phyloP scores from a whole-genome alignment of 2,329 filamentous ascomycete genomes.

The Esteya vermicola region DNA sequence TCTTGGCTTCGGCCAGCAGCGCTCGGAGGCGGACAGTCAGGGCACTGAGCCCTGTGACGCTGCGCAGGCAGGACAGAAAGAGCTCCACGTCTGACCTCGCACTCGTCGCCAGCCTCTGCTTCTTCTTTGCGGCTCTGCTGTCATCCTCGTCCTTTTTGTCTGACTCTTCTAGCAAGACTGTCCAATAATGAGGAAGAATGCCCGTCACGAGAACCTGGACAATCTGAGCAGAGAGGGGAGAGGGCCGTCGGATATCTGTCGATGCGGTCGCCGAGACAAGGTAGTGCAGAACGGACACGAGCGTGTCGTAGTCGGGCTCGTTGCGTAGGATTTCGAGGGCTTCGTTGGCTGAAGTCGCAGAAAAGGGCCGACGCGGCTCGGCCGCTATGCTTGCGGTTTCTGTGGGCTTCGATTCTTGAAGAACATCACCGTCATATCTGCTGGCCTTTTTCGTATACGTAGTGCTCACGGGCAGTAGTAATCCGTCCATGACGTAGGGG shows the following conservation, averaged over 20 bases:
- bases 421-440: conserved; percentile 21
- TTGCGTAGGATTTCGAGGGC: conserved; percentile 44
- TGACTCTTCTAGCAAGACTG: conserved; percentile 35
- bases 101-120: no score
- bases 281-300: conserved; percentile 38
- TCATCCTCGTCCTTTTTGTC: conserved; percentile 8
- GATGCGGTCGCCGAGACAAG: conserved; percentile 21
- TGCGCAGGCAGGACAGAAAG: conserved; percentile 54
- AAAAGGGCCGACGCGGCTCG: conserved; percentile 1
- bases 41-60: conserved; percentile 65
- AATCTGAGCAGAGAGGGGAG: conserved; percentile 58
- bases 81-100: conserved; percentile 25
- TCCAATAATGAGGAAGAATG: conserved; percentile 75
- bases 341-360: conserved; percentile 25
- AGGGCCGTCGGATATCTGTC: conserved; percentile 48
- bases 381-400: neutral
- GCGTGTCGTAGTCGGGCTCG: conserved; percentile 45
- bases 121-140: neutral
- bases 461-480: conserved; percentile 40
- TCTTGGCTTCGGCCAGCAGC: conserved; percentile 37
- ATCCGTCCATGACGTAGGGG: conserved; percentile 32
- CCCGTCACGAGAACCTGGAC: conserved; percentile 59
- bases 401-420: conserved; percentile 19
- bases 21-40: conserved; percentile 53
- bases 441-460: conserved; percentile 28